These are phyloP conservation scores for Talaromyces sp. DNA, from an alignment of 2,329 filamentous ascomycete genomes.

Conservation along the genomic window DNA sequence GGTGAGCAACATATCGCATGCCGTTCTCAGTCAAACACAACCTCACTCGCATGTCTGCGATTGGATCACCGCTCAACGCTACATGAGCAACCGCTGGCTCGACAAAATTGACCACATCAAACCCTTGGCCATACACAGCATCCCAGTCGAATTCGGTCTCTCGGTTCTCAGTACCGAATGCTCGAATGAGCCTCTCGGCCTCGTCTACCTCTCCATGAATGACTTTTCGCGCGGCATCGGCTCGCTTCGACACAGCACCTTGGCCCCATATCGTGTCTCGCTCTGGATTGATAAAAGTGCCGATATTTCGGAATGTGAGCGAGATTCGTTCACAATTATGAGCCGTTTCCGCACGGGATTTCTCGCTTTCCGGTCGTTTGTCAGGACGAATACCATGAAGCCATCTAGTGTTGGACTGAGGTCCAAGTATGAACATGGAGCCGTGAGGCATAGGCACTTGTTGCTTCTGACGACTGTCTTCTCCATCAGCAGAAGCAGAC, in stretches of 20 bases:
- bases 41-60: constrained; percentile 38
- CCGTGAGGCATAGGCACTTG: constrained; percentile 79
- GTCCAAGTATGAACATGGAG: constrained; percentile 78
- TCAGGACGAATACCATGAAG: constrained; percentile 89
- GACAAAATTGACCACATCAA: constrained; percentile 64
- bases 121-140: constrained; percentile 70
- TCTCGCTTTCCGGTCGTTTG: constrained; percentile 66
- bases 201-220: constrained; percentile 66
- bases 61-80: constrained; percentile 30
- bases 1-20: constrained; percentile 31
- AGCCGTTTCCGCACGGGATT: constrained; percentile 65
- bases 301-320: constrained; percentile 85
- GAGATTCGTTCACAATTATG: constrained; percentile 77
- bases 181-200: constrained; percentile 63
- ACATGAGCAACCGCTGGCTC: constrained; percentile 34
- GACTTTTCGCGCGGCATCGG: constrained; percentile 58
- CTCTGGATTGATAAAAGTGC: constrained; percentile 71
- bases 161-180: constrained; percentile 84
- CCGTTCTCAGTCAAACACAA: constrained; percentile 39
- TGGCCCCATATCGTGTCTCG: constrained; percentile 80
- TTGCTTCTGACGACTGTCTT: constrained; percentile 52
- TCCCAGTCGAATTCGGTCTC: constrained; percentile 68
- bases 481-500: constrained; percentile 31
- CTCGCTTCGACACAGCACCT: constrained; percentile 69
- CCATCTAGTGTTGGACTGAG: constrained; percentile 79